Evolutionary conservation across 768 basidiomycete genomes (phyloP).

Genomic region (Xanthoconium purpureum): DNA sequence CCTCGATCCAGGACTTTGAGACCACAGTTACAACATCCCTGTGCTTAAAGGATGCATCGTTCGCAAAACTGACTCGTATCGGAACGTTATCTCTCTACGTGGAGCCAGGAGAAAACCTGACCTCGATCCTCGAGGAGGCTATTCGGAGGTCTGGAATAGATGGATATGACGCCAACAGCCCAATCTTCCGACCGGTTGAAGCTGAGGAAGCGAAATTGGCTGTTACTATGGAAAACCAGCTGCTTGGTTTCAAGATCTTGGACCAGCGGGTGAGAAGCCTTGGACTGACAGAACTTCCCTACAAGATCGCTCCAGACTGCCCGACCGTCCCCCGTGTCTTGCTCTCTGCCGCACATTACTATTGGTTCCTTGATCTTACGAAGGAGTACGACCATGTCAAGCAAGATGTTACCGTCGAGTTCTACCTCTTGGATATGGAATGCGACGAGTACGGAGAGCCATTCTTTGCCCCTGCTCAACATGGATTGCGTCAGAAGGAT

Average conservation of each 20-base stretch:
- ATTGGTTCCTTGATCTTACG: constrained; percentile 20
- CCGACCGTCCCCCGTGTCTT: neutral
- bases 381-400: neutral
- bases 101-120: neutral
- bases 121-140: neutral
- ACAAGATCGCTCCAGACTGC: neutral
- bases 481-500: constrained; percentile 4
- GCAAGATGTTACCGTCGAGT: constrained; percentile 7
- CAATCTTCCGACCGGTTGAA: neutral
- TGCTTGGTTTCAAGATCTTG: neutral
- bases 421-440: neutral
- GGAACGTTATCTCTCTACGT: constrained; percentile 2
- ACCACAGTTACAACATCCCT: neutral
- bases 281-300: neutral
- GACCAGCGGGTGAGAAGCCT: constrained; percentile 2
- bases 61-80: neutral
- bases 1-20: constrained; percentile 13
- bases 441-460: neutral
- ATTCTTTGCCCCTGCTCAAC: neutral
- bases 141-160: neutral
- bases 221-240: neutral
- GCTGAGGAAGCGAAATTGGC: constrained; percentile 1
- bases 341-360: constrained; percentile 15
- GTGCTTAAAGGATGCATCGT: neutral
- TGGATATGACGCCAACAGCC: too few species aligned